Conservation (phyloP, 129 eudicot genomes). For the Ambrosia trifida region DNA sequence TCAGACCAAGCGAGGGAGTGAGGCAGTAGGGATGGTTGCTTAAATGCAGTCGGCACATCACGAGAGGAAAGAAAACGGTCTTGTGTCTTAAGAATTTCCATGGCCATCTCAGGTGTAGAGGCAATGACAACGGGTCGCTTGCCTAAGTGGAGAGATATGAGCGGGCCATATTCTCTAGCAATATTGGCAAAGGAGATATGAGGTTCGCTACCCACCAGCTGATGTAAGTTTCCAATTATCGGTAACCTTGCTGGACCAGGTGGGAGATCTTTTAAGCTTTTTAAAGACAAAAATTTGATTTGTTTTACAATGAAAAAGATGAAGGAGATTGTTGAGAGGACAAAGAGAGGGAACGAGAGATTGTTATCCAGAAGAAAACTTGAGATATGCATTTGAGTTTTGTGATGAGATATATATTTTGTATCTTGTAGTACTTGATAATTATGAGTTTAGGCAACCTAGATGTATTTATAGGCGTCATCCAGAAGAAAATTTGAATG, state of each 20-base stretch:
- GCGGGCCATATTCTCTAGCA: not conserved
- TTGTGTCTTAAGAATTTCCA: not conserved
- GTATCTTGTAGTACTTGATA: not conserved
- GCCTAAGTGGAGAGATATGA: not conserved
- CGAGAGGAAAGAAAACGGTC: not conserved
- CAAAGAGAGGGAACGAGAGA: not conserved
- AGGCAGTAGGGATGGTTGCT: not conserved
- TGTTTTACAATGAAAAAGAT: not conserved
- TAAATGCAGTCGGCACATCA: not conserved
- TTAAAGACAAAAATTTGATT: not conserved
- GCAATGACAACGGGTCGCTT: not conserved
- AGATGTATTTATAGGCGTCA: not conserved
- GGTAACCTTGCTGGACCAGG: conserved; percentile 1
- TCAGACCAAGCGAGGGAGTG: not conserved
- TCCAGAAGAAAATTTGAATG: too few relatives aligned
- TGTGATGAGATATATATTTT: not conserved
- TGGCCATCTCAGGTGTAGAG: not conserved
- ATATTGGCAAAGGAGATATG: not conserved
- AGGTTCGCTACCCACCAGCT: not conserved
- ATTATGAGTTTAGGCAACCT: not conserved
- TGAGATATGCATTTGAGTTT: not conserved
- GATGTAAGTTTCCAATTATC: not conserved
- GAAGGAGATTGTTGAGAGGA: not conserved
- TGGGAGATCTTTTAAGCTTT: not conserved
- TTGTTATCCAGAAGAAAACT: not conserved